Evolutionary conservation across 768 basidiomycete genomes (phyloP).

Genomic region (Leccinellum albellum): DNA sequence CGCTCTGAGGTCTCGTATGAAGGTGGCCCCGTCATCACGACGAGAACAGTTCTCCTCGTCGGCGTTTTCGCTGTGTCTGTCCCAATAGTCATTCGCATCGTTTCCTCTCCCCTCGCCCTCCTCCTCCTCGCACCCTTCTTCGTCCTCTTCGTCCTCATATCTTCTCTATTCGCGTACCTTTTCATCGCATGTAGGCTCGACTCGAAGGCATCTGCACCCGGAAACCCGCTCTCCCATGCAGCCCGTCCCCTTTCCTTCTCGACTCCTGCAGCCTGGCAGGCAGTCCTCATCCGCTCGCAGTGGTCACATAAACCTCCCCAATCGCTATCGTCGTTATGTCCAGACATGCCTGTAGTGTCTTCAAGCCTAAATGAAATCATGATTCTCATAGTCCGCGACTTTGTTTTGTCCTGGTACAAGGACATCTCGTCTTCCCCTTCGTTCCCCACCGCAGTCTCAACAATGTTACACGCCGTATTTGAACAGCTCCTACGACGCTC

Average conservation of each 20-base stretch:
- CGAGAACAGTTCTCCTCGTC: constrained; percentile 52
- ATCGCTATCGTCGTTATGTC: constrained; percentile 62
- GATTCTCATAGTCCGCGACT: constrained; percentile 78
- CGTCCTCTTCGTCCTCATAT: constrained; percentile 43
- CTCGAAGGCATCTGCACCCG: constrained; percentile 30
- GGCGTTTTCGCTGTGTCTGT: constrained; percentile 54
- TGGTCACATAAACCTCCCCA: constrained; percentile 78
- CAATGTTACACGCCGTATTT: constrained; percentile 63
- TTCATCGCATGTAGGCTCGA: constrained; percentile 61
- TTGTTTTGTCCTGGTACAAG: constrained; percentile 87
- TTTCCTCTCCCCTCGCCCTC: constrained; percentile 64
- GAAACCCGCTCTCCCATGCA: constrained; percentile 46
- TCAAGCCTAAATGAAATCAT: constrained; percentile 76
- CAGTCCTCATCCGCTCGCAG: constrained; percentile 80
- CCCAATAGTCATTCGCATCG: constrained; percentile 50
- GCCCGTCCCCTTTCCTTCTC: constrained; percentile 82
- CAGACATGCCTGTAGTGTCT: constrained; percentile 62
- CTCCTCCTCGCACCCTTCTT: constrained; percentile 62
- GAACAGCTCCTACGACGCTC: constrained; percentile 55
- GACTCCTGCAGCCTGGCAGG: constrained; percentile 93
- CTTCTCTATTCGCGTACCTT: constrained; percentile 52
- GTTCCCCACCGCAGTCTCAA: constrained; percentile 83
- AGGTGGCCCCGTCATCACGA: constrained; percentile 42
- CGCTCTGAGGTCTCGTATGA: constrained; percentile 14
- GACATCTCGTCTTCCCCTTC: constrained; percentile 81